phyloP scores from a whole-genome alignment of 2,329 filamentous ascomycete genomes.

The Stachybotrys elegans region DNA sequence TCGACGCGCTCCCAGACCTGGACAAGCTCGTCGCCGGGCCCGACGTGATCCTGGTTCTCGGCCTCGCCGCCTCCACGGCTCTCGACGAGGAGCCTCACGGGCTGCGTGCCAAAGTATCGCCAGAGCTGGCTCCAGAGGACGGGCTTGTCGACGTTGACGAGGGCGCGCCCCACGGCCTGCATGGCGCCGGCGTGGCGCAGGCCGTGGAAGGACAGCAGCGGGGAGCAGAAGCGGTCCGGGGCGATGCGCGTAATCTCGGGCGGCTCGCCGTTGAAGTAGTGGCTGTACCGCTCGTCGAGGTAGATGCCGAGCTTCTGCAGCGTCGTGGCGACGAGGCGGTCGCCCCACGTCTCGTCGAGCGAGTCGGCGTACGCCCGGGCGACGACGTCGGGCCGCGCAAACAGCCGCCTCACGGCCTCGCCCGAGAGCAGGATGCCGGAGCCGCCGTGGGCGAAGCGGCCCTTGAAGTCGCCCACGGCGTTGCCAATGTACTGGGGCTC shows the following conservation, averaged over 20 bases:
- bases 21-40: constrained; percentile 38
- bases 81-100: constrained; percentile 33
- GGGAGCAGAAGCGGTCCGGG: constrained; percentile 46
- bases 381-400: constrained; percentile 36
- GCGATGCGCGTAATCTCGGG: constrained; percentile 44
- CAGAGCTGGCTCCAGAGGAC: constrained; percentile 48
- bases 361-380: constrained; percentile 40
- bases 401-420: constrained; percentile 42
- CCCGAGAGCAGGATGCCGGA: constrained; percentile 49
- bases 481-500: constrained; percentile 50
- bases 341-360: constrained; percentile 47
- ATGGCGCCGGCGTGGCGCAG: constrained; percentile 40
- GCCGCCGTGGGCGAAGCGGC: constrained; percentile 52
- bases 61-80: too few species aligned
- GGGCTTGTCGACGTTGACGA: constrained; percentile 31
- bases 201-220: constrained; percentile 50
- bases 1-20: constrained; percentile 30
- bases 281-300: constrained; percentile 48
- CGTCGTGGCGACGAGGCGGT: constrained; percentile 48
- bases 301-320: constrained; percentile 49
- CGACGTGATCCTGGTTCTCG: constrained; percentile 47
- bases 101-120: constrained; percentile 38
- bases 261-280: constrained; percentile 51
- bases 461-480: constrained; percentile 50
- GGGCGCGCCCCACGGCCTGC: constrained; percentile 35